Conservation (phyloP, 2,329 filamentous ascomycete genomes). For the Botrytis cinerea region DNA sequence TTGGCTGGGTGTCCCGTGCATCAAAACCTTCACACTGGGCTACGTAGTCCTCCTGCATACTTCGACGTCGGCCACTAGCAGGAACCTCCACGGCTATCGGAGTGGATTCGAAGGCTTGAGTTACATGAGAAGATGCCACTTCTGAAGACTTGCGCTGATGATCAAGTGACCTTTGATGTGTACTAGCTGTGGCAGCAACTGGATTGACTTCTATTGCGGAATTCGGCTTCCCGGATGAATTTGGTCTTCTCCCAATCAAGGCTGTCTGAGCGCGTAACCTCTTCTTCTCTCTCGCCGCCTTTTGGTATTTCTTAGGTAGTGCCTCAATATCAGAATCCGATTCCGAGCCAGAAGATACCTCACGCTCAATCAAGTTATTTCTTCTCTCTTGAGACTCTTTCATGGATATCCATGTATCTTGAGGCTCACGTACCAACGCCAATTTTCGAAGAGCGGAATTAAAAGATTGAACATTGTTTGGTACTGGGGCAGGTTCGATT, state of each 20-base stretch:
- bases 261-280: background rate
- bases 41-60: conserved; percentile 36
- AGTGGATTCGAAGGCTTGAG: background rate
- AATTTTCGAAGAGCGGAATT: conserved; percentile 24
- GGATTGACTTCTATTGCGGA: background rate
- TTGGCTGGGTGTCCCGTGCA: conserved; percentile 34
- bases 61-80: conserved; percentile 34
- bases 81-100: conserved; percentile 32
- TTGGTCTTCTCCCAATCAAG: background rate
- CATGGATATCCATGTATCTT: conserved; percentile 34
- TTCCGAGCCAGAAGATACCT: conserved; percentile 22
- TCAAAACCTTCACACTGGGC: conserved; percentile 36
- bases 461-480: conserved; percentile 29
- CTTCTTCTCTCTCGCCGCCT: background rate
- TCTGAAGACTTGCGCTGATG: background rate
- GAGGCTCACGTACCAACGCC: conserved; percentile 29
- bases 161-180: background rate
- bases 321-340: conserved; percentile 35
- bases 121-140: background rate
- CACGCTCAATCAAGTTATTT: conserved; percentile 15
- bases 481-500: conserved; percentile 5
- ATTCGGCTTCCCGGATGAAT: background rate
- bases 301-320: background rate
- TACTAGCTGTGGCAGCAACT: background rate
- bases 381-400: conserved; percentile 39